Conservation (phyloP, 192 early-diverging fungal species). For the Anaeromyces robustus region DNA sequence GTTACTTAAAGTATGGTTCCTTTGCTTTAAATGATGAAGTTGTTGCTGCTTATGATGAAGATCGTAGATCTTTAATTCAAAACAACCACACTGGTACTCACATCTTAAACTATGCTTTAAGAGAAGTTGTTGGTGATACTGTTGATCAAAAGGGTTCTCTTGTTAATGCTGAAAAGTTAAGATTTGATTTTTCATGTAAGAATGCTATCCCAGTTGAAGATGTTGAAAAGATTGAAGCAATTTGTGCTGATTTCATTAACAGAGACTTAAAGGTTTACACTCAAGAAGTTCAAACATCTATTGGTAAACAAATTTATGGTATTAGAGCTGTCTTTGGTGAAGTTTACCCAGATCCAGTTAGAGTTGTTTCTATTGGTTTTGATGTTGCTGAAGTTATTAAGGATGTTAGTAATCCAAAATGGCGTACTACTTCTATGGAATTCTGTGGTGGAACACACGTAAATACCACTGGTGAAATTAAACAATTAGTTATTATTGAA, state of each 20-base stretch:
- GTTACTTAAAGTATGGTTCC: slow-evolving; percentile 79
- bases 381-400: slow-evolving; percentile 73
- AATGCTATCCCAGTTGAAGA: slow-evolving; percentile 45
- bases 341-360: slow-evolving; percentile 92
- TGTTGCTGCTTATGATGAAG: slow-evolving; percentile 70
- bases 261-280: slow-evolving; percentile 60
- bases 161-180: slow-evolving; percentile 86
- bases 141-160: slow-evolving; percentile 90
- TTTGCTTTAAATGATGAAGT: slow-evolving; percentile 54
- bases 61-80: slow-evolving; percentile 69
- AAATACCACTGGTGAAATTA: slow-evolving; percentile 73
- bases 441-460: slow-evolving; percentile 99
- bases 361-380: slow-evolving; percentile 84
- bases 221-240: slow-evolving; percentile 53
- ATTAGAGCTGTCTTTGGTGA: slow-evolving; percentile 97
- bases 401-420: slow-evolving; percentile 60
- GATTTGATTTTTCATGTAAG: slow-evolving; percentile 88
- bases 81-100: slow-evolving; percentile 97
- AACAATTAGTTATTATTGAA: slow-evolving; percentile 70
- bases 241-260: slow-evolving; percentile 61
- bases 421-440: slow-evolving; percentile 76
- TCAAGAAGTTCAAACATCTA: slow-evolving; percentile 65
- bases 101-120: slow-evolving; percentile 86
- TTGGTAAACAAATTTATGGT: slow-evolving; percentile 73
- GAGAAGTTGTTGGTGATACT: slow-evolving; percentile 61